Base-by-base conservation (phyloP, 768 basidiomycete species). In the Kwoniella shandongensis region DNA sequence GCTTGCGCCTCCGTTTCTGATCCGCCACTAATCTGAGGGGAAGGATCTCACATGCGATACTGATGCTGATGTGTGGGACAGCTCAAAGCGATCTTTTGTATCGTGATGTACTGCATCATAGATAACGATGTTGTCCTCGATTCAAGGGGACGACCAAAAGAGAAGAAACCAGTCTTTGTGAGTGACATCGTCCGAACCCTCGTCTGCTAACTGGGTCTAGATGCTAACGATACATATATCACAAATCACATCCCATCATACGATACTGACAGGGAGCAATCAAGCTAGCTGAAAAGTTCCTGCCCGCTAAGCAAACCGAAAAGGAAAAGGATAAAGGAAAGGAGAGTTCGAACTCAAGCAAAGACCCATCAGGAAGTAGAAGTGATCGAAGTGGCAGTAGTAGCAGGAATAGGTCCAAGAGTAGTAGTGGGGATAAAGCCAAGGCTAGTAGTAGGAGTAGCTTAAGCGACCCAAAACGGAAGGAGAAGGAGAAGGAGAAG, bases 1-100 rank as follows among this genome's bases (percentile, higher is more conserved):
- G n/a, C n/a, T n/a, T n/a, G n/a, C n/a, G n/a, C n/a, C n/a, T n/a
- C n/a, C n/a, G n/a, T n/a, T n/a, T n/a, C n/a, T n/a, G n/a, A n/a
- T n/a, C n/a, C n/a, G n/a, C n/a, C n/a, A n/a, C n/a, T n/a, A n/a
- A n/a, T n/a, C n/a, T n/a, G n/a, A n/a, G n/a, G n/a, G n/a, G n/a
- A n/a, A n/a, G n/a, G n/a, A 47, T 15, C 27, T 11, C 25, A 26
- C 45, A 25, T 6, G 35, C 8, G 8, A 8, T 36, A 36, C 17
- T 22, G 11, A 47, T 22, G 45, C 15, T 15, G 18, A 25, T 22
- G 12, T 5, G 22, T 12, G 32, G 3, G 25, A 15, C 44, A 69
- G 67, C 32, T 69, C 48, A 69, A 69, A 50, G 55, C 63, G 1
- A 42, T 63, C 8, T 61, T 65, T 22, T 63, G 61, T 25, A 17